Percentiles rank a stretch among this genome's conserved stretches.
These are phyloP conservation scores for Volutella citrinella DNA, from an alignment of 2,329 filamentous ascomycete species.

Conservation along the genomic window DNA sequence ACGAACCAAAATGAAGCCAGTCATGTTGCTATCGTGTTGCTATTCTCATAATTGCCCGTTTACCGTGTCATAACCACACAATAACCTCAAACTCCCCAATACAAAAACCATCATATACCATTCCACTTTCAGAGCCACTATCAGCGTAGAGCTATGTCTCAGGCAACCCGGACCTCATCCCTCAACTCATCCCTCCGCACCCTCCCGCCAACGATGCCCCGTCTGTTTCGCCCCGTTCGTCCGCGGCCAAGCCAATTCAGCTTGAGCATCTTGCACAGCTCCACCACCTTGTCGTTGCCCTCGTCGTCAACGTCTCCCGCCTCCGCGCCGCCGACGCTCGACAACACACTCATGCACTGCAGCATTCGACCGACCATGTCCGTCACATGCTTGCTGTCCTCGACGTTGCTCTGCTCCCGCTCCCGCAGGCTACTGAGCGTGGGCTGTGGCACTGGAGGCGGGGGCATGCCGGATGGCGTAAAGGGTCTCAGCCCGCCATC, in stretches of 20 bases:
- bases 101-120: too few species aligned
- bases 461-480: slow-evolving; percentile 39
- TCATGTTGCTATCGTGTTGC: too few species aligned
- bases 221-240: slow-evolving; percentile 80
- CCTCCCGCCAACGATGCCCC: slow-evolving; percentile 78
- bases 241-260: slow-evolving; percentile 95
- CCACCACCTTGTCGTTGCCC: slow-evolving; percentile 73
- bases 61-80: too few species aligned
- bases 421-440: slow-evolving; percentile 45
- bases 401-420: slow-evolving; percentile 59
- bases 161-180: slow-evolving; percentile 41
- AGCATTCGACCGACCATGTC: slow-evolving; percentile 95
- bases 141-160: too few species aligned
- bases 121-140: too few species aligned
- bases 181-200: slow-evolving; percentile 45
- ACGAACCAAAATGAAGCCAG: too few species aligned
- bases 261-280: slow-evolving; percentile 83
- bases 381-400: slow-evolving; percentile 76
- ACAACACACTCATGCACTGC: slow-evolving; percentile 90
- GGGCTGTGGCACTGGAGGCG: slow-evolving; percentile 9
- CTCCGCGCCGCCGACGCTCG: slow-evolving; percentile 59
- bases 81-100: too few species aligned
- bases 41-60: too few species aligned
- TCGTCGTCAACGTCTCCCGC: slow-evolving; percentile 60
- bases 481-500: slow-evolving; percentile 48